phyloP scores from a whole-genome alignment of 768 basidiomycete genomes.

The Leccinellum rugosiceps region DNA sequence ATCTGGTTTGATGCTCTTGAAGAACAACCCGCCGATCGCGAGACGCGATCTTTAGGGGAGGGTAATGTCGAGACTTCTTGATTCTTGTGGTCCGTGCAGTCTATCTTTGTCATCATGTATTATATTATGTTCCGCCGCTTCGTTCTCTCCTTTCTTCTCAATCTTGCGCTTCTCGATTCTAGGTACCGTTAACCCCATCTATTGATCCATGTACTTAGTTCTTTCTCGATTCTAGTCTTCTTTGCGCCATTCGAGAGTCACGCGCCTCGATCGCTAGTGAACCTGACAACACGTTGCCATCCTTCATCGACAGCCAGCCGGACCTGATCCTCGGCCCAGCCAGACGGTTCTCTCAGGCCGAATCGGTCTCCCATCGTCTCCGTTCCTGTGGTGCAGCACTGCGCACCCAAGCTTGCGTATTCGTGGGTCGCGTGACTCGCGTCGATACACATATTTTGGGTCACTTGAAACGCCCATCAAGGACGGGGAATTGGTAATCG shows the following conservation, averaged over 20 bases:
- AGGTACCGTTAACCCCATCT: too few relatives aligned
- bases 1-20: slow-evolving; percentile 1
- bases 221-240: too few relatives aligned
- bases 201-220: too few relatives aligned
- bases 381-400: slow-evolving; percentile 81
- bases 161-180: too few relatives aligned
- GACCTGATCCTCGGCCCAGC: too few relatives aligned
- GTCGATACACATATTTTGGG: slow-evolving; percentile 75
- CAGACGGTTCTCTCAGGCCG: slow-evolving; percentile 57
- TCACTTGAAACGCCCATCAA: slow-evolving; percentile 52
- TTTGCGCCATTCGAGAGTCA: too few relatives aligned
- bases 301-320: too few relatives aligned
- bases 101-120: too few relatives aligned
- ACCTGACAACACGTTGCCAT: too few relatives aligned
- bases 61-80: background rate
- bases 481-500: slow-evolving; percentile 68
- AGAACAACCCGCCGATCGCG: background rate
- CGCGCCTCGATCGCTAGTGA: too few relatives aligned
- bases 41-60: background rate
- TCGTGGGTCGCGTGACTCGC: slow-evolving; percentile 72
- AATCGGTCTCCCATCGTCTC: slow-evolving; percentile 75
- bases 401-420: slow-evolving; percentile 74
- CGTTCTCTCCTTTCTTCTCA: too few relatives aligned
- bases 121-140: too few relatives aligned
- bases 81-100: background rate